phyloP scores from a whole-genome alignment of 441 rosid species.

The Pelargonium myrrhifolium region DNA sequence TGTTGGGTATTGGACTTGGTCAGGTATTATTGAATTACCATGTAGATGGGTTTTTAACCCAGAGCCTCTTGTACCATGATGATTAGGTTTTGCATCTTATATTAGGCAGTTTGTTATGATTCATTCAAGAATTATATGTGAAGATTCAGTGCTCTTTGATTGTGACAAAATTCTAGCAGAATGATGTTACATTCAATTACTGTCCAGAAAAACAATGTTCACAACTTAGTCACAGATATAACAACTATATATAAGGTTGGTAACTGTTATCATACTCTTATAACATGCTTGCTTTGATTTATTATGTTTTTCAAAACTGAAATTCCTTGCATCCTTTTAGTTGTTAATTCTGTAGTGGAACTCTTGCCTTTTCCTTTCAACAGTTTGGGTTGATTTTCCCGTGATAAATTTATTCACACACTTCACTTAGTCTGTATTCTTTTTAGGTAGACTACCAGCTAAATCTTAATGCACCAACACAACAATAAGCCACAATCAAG shows the following conservation, averaged over 20 bases:
- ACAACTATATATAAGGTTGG: neutral
- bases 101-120: neutral
- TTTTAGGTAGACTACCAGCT: too few relatives aligned
- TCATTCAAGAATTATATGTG: neutral
- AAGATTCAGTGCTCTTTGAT: neutral
- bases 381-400: constrained; percentile 15
- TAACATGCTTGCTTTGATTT: too few relatives aligned
- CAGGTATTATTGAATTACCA: neutral
- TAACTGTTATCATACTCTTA: too few relatives aligned
- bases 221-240: neutral
- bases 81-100: neutral
- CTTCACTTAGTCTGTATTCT: too few relatives aligned
- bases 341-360: constrained; percentile 61
- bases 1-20: neutral
- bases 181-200: neutral
- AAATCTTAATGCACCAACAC: too few relatives aligned
- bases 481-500: too few relatives aligned
- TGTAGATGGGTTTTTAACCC: neutral
- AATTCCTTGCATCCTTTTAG: constrained; percentile 42
- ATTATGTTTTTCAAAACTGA: too few relatives aligned
- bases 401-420: too few relatives aligned
- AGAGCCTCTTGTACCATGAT: neutral
- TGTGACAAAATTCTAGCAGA: neutral
- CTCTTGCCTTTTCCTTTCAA: constrained; percentile 68
- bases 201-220: neutral